Base-by-base conservation (phyloP, 1,284 basidiomycete genomes). In the Fomitopsis betulina region DNA sequence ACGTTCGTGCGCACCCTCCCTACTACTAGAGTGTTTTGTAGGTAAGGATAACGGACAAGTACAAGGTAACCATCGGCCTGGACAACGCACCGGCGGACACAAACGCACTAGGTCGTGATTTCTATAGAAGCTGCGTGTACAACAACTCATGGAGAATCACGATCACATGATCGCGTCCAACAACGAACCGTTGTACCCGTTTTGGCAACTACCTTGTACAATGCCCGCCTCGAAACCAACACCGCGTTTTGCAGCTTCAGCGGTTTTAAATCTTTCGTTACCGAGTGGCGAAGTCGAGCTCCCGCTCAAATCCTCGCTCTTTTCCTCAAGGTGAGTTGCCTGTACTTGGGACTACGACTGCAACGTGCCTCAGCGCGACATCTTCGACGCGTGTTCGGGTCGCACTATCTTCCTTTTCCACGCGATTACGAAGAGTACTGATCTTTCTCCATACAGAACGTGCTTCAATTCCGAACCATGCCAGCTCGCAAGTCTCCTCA, bases 71-170 rank as follows among this genome's bases (percentile, higher is more conserved):
- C 19, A 23, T 3, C n/a, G 21, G 4, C 35, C 35, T 12, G 17
- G 3, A 33, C 47, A 50, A 33, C 30, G 30, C 8, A 4, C 30
- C 13, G 21, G 10, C 8, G 17, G n/a, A n/a, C 13, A 12, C 0
- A 37, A 15, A 23, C 50, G 38, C 55, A 32, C n/a, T 40, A 52
- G 27, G 25, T 35, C 23, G 35, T 30, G 49, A n/a, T 25, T 25
- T 30, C 39, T 17, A 27, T 15, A 47, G 49, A 51, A 37, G 49
- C 19, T 5, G 6, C 3, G n/a, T 15, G 13, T 35, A 15, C 33
- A 47, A 45, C 15, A 7, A 27, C 17, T 25, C 40, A 12, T 47
- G 86, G 71, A 89, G 37, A 42, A 53, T 52, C 56, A 30, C 56
- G 56, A 42, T 58, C 56, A 58, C 35, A 50, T 58, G 56, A 58